Evolutionary conservation across 768 basidiomycete genomes (phyloP), one percentile per base, ranked within the genome.

Genomic region (Lactarius hengduanensis): DNA sequence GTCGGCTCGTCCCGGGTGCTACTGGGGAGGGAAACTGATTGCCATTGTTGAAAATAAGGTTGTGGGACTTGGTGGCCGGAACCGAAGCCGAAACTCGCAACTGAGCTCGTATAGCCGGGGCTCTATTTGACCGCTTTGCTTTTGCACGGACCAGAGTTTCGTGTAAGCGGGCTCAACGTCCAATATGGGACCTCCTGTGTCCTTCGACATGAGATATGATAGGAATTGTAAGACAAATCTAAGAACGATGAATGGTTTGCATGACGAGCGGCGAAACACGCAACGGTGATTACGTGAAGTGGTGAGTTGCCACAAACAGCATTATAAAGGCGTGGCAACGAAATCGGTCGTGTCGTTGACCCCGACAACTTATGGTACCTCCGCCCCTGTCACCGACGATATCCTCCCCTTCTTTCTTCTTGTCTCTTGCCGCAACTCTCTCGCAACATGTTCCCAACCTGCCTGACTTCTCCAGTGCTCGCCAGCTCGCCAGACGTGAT

Each of bases 401-500:
- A 40, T 57, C 64, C n/a, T 63, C 67, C 68, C 45, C 43, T 30
- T 43, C 70, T 57, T 59, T 61, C 45, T 50, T 70, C 61, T 59
- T 69, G 57, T 70, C 67, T 34, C 64, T 70, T 55, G 67, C 45
- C 60, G 63, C 69, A 67, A 59, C 63, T 47, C 30, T 68, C 22
- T 70, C 64, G n/a, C 70, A 69, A 40, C 68, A 70, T 70, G 70
- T 70, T n/a, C 64, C 67, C 57, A 55, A 34, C 50, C 22, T 65
- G 34, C 62, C 32, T 47, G n/a, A 57, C 43, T 40, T 62, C 32
- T 50, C 61, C 28, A 9, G 26, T 30, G 43, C 65, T 13, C 78
- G 75, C 68, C 43, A 72, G 20, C 72, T 75, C 38, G 73, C 73
- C 5, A 79, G 75, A 43, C 78, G 81, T 26, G 75, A 74, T 20